Base-by-base conservation (phyloP, 2,329 filamentous ascomycete genomes). In the Penicillium sp. region DNA sequence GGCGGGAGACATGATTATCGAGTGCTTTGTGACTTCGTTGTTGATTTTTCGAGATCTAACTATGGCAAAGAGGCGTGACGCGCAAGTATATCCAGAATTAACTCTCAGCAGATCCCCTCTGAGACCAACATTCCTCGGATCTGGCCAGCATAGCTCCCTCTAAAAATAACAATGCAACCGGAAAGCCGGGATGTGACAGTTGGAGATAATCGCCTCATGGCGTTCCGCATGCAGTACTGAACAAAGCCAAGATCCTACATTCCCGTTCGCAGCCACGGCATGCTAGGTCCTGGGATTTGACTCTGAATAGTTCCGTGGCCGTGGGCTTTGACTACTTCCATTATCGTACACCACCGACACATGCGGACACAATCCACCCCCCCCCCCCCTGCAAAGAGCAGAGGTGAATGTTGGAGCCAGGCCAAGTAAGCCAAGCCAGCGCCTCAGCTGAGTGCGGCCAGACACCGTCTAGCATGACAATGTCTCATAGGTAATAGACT, bases 1-100 rank as follows among this genome's bases (percentile, higher is more conserved):
- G 2, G 62, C 61, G 13, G 62, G 62, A 30, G 62, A 64, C 62
- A 65, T 65, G 27, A 7, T 35, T 32, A 18, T 34, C 23, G 14
- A 42, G 34, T 19, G 2, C n/a, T 14, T 2, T 4, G 29, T 39
- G 14, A 2, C 10, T 38, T 34, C 13, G 3, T 23, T 40, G 40
- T 16, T 13, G 13, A 23, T 26, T 18, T 14, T 27, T 34, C 2
- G n/a, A 32, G n/a, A 3, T 46, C 9, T 44, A n/a, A 7, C 16
- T 36, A 43, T 5, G 14, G 18, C 13, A 26, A 4, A 9, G 13
- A 53, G 34, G 34, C 11, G 19, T 7, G n/a, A 5, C n/a, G 32
- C 34, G 29, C 35, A 43, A 27, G 38, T 60, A 50, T 54, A 55
- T 50, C 43, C 27, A 23, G 42, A 36, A 26, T 38, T 11, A 13